phyloP scores from a whole-genome alignment of 2,329 filamentous ascomycete species.

The Trichocomaceae sp. region DNA sequence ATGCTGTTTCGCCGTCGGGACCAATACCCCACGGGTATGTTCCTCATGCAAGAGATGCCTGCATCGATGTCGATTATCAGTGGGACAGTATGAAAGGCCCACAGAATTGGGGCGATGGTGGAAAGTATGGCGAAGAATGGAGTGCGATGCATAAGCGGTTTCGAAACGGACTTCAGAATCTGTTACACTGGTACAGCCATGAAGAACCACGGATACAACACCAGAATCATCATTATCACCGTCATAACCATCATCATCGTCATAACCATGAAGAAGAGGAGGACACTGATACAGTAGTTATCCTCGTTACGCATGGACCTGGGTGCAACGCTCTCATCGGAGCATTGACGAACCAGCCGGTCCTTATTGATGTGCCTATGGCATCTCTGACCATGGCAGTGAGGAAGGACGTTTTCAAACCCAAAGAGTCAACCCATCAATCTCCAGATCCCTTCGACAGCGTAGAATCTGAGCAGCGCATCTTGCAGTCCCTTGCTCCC shows the following conservation, averaged over 20 bases:
- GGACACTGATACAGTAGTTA: constrained; percentile 67
- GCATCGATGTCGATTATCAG: constrained; percentile 79
- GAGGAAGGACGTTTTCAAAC: constrained; percentile 42
- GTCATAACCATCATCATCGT: constrained; percentile 47
- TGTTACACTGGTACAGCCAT: constrained; percentile 71
- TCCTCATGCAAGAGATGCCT: constrained; percentile 81
- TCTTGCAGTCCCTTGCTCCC: constrained; percentile 21
- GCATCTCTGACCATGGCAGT: constrained; percentile 87
- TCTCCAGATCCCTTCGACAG: constrained; percentile 5
- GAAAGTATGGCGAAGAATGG: constrained; percentile 89
- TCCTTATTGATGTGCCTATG: constrained; percentile 81
- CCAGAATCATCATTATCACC: constrained; percentile 31
- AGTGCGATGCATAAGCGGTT: constrained; percentile 90
- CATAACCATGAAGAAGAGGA: constrained; percentile 51
- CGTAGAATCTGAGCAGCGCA: constrained; percentile 9
- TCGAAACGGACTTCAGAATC: constrained; percentile 65
- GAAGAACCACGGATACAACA: constrained; percentile 37
- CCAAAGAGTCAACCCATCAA: constrained; percentile 7
- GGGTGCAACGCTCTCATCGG: constrained; percentile 94
- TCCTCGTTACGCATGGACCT: constrained; percentile 89
- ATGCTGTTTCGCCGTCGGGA: constrained; percentile 72
- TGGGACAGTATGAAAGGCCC: constrained; percentile 87
- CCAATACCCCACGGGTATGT: constrained; percentile 85
- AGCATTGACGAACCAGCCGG: constrained; percentile 82
- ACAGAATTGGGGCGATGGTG: constrained; percentile 79